phyloP scores from a whole-genome alignment of 257 asterid species.

The Solanum clarkiae region DNA sequence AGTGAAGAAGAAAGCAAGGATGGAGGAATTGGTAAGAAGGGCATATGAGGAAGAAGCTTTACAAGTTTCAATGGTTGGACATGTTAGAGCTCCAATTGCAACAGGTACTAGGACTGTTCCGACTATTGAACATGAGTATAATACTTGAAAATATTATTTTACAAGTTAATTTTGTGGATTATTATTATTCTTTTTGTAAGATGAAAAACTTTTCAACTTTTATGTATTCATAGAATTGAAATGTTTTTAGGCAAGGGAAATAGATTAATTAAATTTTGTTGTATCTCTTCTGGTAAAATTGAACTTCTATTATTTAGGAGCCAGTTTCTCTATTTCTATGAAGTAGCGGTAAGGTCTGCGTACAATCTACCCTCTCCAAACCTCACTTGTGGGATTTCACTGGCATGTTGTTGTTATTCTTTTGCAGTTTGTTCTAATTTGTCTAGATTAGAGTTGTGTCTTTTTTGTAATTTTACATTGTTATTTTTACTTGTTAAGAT shows the following conservation, averaged over 20 bases:
- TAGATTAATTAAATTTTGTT: neutral
- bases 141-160: neutral
- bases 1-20: conserved; percentile 73
- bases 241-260: neutral
- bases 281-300: neutral
- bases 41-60: conserved; percentile 97
- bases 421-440: neutral
- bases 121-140: conserved; percentile 41
- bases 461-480: neutral
- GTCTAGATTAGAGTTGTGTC: neutral
- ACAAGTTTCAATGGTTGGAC: conserved; percentile 93
- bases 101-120: conserved; percentile 61
- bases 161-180: neutral
- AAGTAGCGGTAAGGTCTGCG: too few species aligned
- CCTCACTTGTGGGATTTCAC: too few species aligned
- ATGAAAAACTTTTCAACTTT: conserved; percentile 6
- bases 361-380: too few species aligned
- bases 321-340: too few species aligned
- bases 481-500: neutral
- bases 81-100: conserved; percentile 73
- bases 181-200: conserved; percentile 10
- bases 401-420: too few species aligned
- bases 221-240: neutral
- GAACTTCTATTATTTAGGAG: neutral
- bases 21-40: conserved; percentile 75